Conservation (phyloP, 805 yeast species). For the Torulaspora franciscae region DNA sequence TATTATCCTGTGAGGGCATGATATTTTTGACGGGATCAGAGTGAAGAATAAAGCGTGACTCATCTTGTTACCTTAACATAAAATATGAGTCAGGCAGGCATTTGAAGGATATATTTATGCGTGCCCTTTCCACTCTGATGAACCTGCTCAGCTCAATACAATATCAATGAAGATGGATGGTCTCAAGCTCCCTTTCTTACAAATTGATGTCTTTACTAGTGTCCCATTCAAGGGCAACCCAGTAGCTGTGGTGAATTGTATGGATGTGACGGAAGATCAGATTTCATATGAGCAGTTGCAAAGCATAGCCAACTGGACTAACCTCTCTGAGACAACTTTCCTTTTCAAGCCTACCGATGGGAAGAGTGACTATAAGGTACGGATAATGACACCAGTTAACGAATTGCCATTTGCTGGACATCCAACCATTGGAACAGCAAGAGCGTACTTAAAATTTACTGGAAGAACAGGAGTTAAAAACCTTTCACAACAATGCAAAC, state of each 20-base stretch:
- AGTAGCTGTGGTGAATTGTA: constrained; percentile 43
- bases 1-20: too few species aligned
- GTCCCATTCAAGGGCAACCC: constrained; percentile 47
- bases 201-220: constrained; percentile 37
- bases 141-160: not conserved
- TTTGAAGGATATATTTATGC: too few species aligned
- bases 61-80: too few species aligned
- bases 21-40: too few species aligned
- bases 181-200: constrained; percentile 30
- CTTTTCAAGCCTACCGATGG: constrained; percentile 39
- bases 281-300: constrained; percentile 42
- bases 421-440: constrained; percentile 53
- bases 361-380: constrained; percentile 43
- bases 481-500: constrained; percentile 41
- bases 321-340: constrained; percentile 55
- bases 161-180: constrained; percentile 10
- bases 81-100: too few species aligned
- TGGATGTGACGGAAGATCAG: constrained; percentile 16
- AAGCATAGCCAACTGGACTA: constrained; percentile 53
- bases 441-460: constrained; percentile 42
- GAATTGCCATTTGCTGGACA: constrained; percentile 64
- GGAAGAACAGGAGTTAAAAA: constrained; percentile 29
- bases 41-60: too few species aligned
- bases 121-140: not conserved
- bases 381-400: constrained; percentile 45